Conservation (phyloP, 495 filamentous ascomycete genomes). For the Mytilinidion resinicola region DNA sequence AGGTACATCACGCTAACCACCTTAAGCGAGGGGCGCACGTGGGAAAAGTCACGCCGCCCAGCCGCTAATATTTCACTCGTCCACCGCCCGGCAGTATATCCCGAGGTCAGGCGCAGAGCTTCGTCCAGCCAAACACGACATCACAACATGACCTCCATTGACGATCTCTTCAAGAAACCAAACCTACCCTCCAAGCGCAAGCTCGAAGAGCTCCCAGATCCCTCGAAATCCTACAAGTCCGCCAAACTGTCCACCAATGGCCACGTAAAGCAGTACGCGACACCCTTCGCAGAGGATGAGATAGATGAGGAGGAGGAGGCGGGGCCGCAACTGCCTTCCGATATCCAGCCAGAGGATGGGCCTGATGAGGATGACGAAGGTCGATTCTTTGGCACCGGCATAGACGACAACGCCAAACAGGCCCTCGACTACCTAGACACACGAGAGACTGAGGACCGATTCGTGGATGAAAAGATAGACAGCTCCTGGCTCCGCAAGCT, state of each 20-base stretch:
- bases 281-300: slow-evolving; percentile 54
- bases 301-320: slow-evolving; percentile 55
- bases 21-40: no score
- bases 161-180: slow-evolving; percentile 40
- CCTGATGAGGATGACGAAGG: slow-evolving; percentile 80
- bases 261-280: slow-evolving; percentile 56
- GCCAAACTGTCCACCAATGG: slow-evolving; percentile 60
- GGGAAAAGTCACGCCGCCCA: no score
- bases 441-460: slow-evolving; percentile 51
- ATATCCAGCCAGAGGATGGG: slow-evolving; percentile 49
- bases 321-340: slow-evolving; percentile 62
- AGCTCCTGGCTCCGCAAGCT: slow-evolving; percentile 73
- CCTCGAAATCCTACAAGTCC: slow-evolving; percentile 70
- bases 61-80: no score
- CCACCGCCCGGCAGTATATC: no score
- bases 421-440: slow-evolving; percentile 87
- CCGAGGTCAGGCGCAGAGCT: no score
- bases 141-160: slow-evolving; percentile 37
- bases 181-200: slow-evolving; percentile 36
- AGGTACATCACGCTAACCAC: no score
- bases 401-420: slow-evolving; percentile 70
- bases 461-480: slow-evolving; percentile 71
- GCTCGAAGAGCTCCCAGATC: slow-evolving; percentile 31
- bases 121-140: background rate
- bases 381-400: slow-evolving; percentile 89